Base-by-base conservation (phyloP, 495 filamentous ascomycete genomes). In the Copromyces sp. region DNA sequence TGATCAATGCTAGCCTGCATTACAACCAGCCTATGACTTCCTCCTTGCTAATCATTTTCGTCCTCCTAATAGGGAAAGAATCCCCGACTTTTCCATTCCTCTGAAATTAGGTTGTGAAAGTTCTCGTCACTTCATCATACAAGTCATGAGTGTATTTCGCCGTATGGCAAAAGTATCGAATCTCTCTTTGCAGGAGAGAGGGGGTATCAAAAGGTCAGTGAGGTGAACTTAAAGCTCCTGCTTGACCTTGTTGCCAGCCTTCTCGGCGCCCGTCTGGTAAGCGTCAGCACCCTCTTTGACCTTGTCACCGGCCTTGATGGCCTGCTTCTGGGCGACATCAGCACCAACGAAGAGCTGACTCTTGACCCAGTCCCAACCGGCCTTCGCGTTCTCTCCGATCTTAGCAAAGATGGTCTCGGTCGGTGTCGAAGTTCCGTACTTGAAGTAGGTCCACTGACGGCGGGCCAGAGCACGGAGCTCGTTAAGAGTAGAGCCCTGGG, bases 361-460 rank as follows among this genome's bases (percentile, higher is more conserved):
- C 72, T 86, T 74, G 7, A 90, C 79, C 87, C 92, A 93, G 59
- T 91, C 82, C 79, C 82, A 85, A 6, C 81, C 80, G 37, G 76
- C 79, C 76, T 83, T 80, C 68, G 86, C 81, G 59, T 81, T 83
- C 68, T 89, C 86, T 74, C 86, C 81, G 69, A 93, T 70, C 80
- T 89, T 89, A 77, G 88, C 90, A 72, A 88, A 89, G 68, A 93
- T 81, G 5, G 89, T 91, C 38, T 85, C 87, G 71, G 86, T 82
- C 0, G 92, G 92, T 35, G 81, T 88, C 24, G 85, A 89, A 9
- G 91, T 92, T 70, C 92, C 92, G 77, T 94, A 93, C 79, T 86
- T 87, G 86, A 93, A 94, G 82, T 91, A 94, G 14, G 90, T 91
- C 9, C 86, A 85, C 71, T 93, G 89, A 75, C 89, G 90, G 69